A percentile compares a stretch with the other conserved stretches of the same genome.
Conservation (phyloP, 768 basidiomycete species). For the Postia placenta region DNA sequence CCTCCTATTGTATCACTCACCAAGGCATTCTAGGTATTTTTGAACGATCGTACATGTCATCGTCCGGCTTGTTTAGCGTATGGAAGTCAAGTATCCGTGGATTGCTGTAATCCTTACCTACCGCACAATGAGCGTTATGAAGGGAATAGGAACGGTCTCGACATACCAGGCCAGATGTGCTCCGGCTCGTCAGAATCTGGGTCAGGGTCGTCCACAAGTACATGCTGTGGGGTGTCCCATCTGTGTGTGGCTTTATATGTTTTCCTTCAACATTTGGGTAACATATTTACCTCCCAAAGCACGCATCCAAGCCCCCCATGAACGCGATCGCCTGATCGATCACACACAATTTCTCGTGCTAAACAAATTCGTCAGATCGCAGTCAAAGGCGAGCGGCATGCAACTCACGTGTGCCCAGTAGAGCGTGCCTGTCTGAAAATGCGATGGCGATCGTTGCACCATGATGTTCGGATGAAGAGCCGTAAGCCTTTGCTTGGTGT, state of each 20-base stretch:
- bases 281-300: constrained; percentile 65
- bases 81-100: constrained; percentile 84
- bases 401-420: constrained; percentile 93
- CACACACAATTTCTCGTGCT: constrained; percentile 98
- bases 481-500: constrained; percentile 78
- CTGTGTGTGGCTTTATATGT: constrained; percentile 27
- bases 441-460: constrained; percentile 95
- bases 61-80: constrained; percentile 79
- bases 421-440: constrained; percentile 95
- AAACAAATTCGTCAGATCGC: constrained; percentile 2
- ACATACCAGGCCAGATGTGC: constrained; percentile 79
- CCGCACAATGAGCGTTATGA: not conserved
- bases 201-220: constrained; percentile 80
- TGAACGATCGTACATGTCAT: constrained; percentile 91
- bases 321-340: constrained; percentile 97
- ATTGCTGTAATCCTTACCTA: constrained; percentile 95
- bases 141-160: not conserved
- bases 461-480: constrained; percentile 87
- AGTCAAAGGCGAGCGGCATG: not conserved
- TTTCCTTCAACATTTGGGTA: not conserved
- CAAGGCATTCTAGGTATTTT: constrained; percentile 96
- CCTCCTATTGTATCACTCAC: constrained; percentile 37
- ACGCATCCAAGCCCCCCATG: constrained; percentile 95
- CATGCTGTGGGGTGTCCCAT: constrained; percentile 97
- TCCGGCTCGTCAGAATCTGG: constrained; percentile 47